Percentiles rank a stretch among this genome's conserved stretches.
Evolutionary conservation across 495 filamentous ascomycete genomes (phyloP).

Genomic region (Penicillium goetzii): DNA sequence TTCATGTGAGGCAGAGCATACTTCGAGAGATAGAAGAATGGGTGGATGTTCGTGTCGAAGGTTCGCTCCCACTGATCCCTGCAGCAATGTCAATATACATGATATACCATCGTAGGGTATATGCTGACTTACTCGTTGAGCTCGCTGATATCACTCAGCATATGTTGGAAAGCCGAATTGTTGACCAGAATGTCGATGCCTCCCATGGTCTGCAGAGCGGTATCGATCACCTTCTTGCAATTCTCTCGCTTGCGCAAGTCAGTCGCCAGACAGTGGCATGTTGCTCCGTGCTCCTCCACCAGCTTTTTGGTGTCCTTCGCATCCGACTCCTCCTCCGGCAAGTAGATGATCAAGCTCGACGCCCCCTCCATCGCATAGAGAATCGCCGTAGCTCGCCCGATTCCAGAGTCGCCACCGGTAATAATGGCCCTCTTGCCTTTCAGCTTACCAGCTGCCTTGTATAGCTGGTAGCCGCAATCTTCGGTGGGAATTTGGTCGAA

Average conservation of each 20-base stretch:
- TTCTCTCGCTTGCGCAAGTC: slow-evolving; percentile 68
- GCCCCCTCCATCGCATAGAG: slow-evolving; percentile 86
- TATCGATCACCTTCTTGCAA: slow-evolving; percentile 71
- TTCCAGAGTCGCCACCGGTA: slow-evolving; percentile 82
- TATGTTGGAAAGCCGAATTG: slow-evolving; percentile 79
- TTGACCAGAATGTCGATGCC: slow-evolving; percentile 79
- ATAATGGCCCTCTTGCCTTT: slow-evolving; percentile 76
- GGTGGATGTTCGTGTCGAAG: slow-evolving; percentile 77
- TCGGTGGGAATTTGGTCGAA: slow-evolving; percentile 70
- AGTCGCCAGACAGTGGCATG: slow-evolving; percentile 63
- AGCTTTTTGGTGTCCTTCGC: slow-evolving; percentile 75
- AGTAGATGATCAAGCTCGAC: slow-evolving; percentile 71
- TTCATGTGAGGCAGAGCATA: slow-evolving; percentile 77
- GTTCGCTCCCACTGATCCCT: slow-evolving; percentile 77
- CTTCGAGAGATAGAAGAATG: slow-evolving; percentile 77
- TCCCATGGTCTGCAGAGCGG: slow-evolving; percentile 64
- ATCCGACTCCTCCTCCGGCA: slow-evolving; percentile 77
- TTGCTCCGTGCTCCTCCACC: slow-evolving; percentile 66
- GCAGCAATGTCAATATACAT: slow-evolving; percentile 1
- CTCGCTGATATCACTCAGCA: slow-evolving; percentile 70
- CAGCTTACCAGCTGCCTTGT: slow-evolving; percentile 80
- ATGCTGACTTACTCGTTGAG: slow-evolving; percentile 69
- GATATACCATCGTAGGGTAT: background rate
- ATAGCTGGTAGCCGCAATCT: slow-evolving; percentile 70
- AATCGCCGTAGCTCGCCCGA: slow-evolving; percentile 80